Percentiles rank a stretch among this genome's conserved stretches.
phyloP scores from a whole-genome alignment of 257 asterid genomes.

The Capsicum rhomboideum region DNA sequence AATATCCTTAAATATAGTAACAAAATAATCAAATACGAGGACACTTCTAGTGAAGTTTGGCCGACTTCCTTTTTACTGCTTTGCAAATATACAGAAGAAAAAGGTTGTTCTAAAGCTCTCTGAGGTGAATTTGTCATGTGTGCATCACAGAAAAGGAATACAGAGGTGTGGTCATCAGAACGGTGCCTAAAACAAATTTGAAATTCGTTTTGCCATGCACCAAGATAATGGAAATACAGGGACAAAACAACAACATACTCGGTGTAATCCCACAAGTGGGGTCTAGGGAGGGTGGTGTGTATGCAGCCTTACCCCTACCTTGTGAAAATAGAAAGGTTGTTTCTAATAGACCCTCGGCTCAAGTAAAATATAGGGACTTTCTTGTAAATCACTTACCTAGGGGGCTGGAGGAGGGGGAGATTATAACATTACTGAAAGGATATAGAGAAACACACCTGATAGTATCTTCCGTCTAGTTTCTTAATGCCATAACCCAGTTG shows the following conservation, averaged over 20 bases:
- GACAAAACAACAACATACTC: too few species aligned
- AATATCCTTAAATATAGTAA: background rate
- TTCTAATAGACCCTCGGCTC: too few species aligned
- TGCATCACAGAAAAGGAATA: background rate
- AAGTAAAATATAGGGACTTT: too few species aligned
- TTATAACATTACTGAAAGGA: background rate
- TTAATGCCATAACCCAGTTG: slow-evolving; percentile 82
- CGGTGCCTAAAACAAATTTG: background rate
- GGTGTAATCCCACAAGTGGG: too few species aligned
- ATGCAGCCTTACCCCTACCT: too few species aligned
- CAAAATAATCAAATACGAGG: background rate
- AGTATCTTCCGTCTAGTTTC: slow-evolving; percentile 81
- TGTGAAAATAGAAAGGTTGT: too few species aligned
- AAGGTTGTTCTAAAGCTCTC: background rate
- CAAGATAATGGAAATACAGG: background rate
- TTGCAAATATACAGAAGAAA: background rate
- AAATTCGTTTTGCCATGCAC: background rate
- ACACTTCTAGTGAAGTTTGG: background rate
- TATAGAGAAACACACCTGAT: slow-evolving; percentile 35
- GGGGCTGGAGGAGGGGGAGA: background rate
- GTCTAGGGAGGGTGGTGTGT: too few species aligned
- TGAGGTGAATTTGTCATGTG: background rate
- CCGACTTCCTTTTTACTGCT: background rate
- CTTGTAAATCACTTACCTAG: too few species aligned
- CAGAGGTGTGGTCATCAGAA: background rate